Evolutionary conservation across 257 asterid species (phyloP).

Genomic region (Cynanchum wilfordii): DNA sequence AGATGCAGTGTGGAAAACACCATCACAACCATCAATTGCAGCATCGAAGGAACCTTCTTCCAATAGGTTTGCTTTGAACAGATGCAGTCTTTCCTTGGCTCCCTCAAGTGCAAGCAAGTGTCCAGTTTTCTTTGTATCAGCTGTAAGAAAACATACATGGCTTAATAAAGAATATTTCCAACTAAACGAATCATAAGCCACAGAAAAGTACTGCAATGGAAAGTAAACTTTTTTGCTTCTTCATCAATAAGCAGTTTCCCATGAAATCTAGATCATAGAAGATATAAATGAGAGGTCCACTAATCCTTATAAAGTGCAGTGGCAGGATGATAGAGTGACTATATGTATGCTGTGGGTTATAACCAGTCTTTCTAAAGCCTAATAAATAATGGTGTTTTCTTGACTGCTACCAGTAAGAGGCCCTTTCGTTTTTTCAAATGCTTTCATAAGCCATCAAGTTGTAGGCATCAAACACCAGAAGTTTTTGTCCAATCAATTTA

Average conservation of each 20-base stretch:
- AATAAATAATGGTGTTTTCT: background rate
- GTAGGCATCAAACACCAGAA: background rate
- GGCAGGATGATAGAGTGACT: too few species aligned
- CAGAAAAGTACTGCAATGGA: background rate
- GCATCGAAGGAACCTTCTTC: conserved; percentile 84
- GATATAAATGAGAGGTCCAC: background rate
- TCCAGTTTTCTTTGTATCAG: conserved; percentile 56
- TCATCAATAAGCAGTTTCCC: background rate
- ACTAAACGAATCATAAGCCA: background rate
- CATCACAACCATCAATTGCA: conserved; percentile 70
- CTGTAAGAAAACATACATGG: conserved; percentile 28
- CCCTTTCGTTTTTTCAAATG: background rate
- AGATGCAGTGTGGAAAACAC: conserved; percentile 89
- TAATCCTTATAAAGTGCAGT: too few species aligned
- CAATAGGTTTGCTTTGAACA: conserved; percentile 63
- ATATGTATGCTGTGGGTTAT: background rate
- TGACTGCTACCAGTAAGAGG: background rate
- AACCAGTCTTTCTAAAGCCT: background rate
- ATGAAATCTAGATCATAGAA: background rate
- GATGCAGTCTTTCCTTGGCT: conserved; percentile 79
- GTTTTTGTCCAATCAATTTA: background rate
- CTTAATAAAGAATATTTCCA: background rate
- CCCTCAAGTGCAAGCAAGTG: conserved; percentile 82
- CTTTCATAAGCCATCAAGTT: background rate
- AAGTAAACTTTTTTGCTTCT: background rate